A percentile compares a stretch with the other conserved stretches of the same genome.
These are phyloP conservation scores for Pseudogymnoascus sp. DNA, from an alignment of 2,329 filamentous ascomycete species.

Conservation along the genomic window DNA sequence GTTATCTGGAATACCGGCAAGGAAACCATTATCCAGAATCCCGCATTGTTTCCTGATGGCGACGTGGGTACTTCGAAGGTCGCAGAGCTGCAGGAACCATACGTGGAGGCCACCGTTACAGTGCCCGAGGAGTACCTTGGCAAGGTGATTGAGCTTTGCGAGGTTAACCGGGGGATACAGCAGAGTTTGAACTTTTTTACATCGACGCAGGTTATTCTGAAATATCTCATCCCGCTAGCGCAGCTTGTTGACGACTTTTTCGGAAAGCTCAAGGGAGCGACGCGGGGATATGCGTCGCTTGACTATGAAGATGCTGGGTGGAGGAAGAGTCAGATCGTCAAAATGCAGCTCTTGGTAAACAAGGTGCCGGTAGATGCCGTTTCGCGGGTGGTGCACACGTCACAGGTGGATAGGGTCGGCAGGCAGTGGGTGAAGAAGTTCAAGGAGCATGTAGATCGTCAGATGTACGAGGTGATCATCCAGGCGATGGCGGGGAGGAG, in stretches of 20 bases:
- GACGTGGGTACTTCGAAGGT: slow-evolving; percentile 45
- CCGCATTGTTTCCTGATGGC: slow-evolving; percentile 72
- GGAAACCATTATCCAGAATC: slow-evolving; percentile 74
- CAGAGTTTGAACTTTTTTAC: slow-evolving; percentile 87
- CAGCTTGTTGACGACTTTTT: slow-evolving; percentile 96
- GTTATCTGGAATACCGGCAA: slow-evolving; percentile 69
- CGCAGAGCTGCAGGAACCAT: slow-evolving; percentile 60
- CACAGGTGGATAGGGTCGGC: slow-evolving; percentile 72
- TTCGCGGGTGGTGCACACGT: slow-evolving; percentile 76
- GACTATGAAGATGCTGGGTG: slow-evolving; percentile 97
- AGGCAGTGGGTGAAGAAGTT: slow-evolving; percentile 89
- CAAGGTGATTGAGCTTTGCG: slow-evolving; percentile 89
- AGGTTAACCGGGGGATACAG: slow-evolving; percentile 80
- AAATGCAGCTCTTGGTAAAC: slow-evolving; percentile 89
- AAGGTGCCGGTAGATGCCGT: slow-evolving; percentile 90
- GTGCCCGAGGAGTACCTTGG: slow-evolving; percentile 91
- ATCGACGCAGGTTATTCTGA: slow-evolving; percentile 83
- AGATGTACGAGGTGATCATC: slow-evolving; percentile 96
- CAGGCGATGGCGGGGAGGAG: slow-evolving; percentile 78
- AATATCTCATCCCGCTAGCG: slow-evolving; percentile 80
- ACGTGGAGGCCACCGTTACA: slow-evolving; percentile 75
- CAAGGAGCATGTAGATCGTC: slow-evolving; percentile 90
- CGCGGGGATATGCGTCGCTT: slow-evolving; percentile 89
- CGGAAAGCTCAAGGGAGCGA: slow-evolving; percentile 86
- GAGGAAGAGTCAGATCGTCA: slow-evolving; percentile 69